phyloP scores from a whole-genome alignment of 2,329 filamentous ascomycete genomes.

The Fusarium continuum region DNA sequence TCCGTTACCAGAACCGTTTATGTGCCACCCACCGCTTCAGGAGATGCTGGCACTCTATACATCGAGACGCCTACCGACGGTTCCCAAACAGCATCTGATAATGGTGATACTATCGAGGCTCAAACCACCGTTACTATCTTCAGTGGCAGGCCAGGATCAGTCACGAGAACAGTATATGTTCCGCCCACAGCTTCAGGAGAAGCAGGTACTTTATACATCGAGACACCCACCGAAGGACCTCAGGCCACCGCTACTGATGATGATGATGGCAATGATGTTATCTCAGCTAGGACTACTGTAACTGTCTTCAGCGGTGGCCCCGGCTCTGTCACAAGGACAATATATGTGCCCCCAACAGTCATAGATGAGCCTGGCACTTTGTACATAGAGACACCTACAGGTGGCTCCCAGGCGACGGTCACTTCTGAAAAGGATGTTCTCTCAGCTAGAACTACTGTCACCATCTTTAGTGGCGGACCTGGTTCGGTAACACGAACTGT shows the following conservation, averaged over 20 bases:
- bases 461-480: neutral
- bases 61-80: neutral
- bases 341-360: neutral
- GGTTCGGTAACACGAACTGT: neutral
- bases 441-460: neutral
- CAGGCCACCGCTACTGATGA: neutral
- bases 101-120: neutral
- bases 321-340: neutral
- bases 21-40: neutral
- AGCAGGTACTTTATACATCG: neutral
- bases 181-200: neutral
- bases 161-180: neutral
- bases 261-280: too few species aligned
- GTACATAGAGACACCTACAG: neutral
- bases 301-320: neutral
- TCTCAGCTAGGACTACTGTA: neutral
- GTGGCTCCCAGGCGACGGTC: neutral
- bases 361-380: neutral
- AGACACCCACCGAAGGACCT: neutral
- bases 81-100: too few species aligned
- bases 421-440: too few species aligned
- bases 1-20: neutral
- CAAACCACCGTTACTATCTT: neutral
- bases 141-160: neutral
- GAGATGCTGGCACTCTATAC: neutral